phyloP scores from a whole-genome alignment of 805 yeast species.

The Candida bentonensis region DNA sequence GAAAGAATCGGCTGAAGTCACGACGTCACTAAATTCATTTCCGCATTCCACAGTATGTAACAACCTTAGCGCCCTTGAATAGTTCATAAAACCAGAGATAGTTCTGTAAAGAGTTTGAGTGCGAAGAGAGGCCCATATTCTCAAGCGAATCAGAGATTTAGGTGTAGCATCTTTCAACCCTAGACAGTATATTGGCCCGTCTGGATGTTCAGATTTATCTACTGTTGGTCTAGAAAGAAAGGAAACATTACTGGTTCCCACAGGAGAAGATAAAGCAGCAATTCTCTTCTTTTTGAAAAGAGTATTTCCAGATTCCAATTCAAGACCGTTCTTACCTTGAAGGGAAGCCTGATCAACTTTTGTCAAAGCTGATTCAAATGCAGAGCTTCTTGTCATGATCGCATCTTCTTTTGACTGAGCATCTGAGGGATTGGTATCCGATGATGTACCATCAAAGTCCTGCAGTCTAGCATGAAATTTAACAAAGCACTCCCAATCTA shows the following conservation, averaged over 20 bases:
- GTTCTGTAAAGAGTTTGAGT: constrained; percentile 78
- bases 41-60: constrained; percentile 56
- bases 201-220: background rate
- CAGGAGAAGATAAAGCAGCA: background rate
- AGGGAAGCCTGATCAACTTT: no score
- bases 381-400: background rate
- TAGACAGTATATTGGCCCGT: background rate
- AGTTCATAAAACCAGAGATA: constrained; percentile 71
- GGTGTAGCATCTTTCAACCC: constrained; percentile 1
- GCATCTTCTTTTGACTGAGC: constrained; percentile 19
- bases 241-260: background rate
- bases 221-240: background rate
- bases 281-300: background rate
- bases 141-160: background rate
- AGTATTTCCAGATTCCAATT: background rate
- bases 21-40: constrained; percentile 41
- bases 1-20: constrained; percentile 29
- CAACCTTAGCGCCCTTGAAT: constrained; percentile 55
- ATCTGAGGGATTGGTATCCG: background rate
- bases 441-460: constrained; percentile 16
- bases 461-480: constrained; percentile 34
- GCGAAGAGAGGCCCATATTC: constrained; percentile 79
- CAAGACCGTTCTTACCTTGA: no score
- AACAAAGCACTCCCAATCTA: constrained; percentile 74
- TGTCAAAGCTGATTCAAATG: background rate